A percentile compares a stretch with the other conserved stretches of the same genome.
Evolutionary conservation across 2,329 filamentous ascomycete species (phyloP).

Genomic region (Aspergillus brasiliensis): DNA sequence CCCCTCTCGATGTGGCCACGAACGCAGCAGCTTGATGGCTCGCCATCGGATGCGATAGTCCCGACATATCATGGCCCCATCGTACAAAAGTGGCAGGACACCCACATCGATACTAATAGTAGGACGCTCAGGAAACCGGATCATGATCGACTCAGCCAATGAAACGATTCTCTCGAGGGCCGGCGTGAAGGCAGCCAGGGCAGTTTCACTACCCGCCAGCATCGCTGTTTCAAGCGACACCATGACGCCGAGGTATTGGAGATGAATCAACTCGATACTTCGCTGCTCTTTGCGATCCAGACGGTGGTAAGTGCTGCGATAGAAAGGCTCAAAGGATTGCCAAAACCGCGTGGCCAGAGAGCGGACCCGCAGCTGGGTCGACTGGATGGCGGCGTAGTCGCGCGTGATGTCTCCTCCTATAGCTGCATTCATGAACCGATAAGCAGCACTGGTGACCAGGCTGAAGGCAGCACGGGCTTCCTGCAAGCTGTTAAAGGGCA

Average conservation of each 20-base stretch:
- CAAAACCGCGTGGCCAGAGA: not conserved
- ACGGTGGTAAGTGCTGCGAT: not conserved
- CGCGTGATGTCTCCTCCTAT: not conserved
- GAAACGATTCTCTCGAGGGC: not conserved
- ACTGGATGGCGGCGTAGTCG: not conserved
- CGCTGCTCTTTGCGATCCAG: not conserved
- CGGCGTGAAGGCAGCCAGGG: not conserved
- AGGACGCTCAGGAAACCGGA: not conserved
- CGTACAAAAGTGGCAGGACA: not conserved
- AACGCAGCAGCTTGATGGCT: not conserved
- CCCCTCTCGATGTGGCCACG: conserved; percentile 7
- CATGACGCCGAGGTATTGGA: not conserved
- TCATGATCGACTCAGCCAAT: not conserved
- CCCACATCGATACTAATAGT: not conserved
- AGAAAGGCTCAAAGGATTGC: not conserved
- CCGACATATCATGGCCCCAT: not conserved
- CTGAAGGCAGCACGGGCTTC: not conserved
- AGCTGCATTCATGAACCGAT: not conserved
- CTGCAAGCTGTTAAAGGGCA: not conserved
- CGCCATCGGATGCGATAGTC: not conserved
- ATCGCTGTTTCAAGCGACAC: not conserved
- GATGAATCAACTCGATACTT: not conserved
- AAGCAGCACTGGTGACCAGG: not conserved
- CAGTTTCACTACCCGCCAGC: not conserved
- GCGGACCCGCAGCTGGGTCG: not conserved